These are phyloP conservation scores for Botrytis hyacinthi DNA, from an alignment of 2,329 filamentous ascomycete species.

Conservation along the genomic window DNA sequence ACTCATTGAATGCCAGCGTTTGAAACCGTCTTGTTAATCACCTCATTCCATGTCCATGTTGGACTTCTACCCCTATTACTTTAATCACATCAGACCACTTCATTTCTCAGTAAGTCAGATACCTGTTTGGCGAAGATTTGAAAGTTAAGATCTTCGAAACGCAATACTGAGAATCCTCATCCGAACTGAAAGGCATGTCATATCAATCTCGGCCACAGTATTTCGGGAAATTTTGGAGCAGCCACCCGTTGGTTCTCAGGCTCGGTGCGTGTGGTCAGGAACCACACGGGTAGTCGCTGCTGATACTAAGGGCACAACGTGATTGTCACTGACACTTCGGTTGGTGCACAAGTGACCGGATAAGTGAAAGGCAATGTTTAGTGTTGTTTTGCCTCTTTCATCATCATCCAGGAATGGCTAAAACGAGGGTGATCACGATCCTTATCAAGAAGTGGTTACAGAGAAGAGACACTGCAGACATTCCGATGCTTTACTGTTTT, in stretches of 20 bases:
- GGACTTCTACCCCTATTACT: not conserved
- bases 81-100: conserved; percentile 9
- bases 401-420: not conserved
- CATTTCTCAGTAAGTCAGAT: not conserved
- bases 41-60: not conserved
- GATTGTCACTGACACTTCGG: conserved; percentile 17
- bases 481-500: not conserved
- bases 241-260: conserved; percentile 12
- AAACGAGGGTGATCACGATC: not conserved
- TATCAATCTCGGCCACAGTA: conserved; percentile 7
- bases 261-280: not conserved
- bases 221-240: conserved; percentile 13
- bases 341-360: conserved; percentile 2
- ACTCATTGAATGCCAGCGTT: not conserved
- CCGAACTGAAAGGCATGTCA: not conserved
- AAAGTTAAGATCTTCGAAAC: not conserved
- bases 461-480: not conserved
- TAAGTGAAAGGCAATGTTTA: not conserved
- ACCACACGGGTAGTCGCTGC: conserved; percentile 9
- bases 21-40: conserved; percentile 5
- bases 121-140: not conserved
- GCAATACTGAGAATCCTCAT: not conserved
- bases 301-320: conserved; percentile 14
- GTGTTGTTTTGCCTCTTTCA: not conserved
- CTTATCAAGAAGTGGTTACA: not conserved